Percentiles rank a stretch among this genome's conserved stretches.
Evolutionary conservation across 2,329 filamentous ascomycete genomes (phyloP).

Genomic region (Aspergillus viridinutans): DNA sequence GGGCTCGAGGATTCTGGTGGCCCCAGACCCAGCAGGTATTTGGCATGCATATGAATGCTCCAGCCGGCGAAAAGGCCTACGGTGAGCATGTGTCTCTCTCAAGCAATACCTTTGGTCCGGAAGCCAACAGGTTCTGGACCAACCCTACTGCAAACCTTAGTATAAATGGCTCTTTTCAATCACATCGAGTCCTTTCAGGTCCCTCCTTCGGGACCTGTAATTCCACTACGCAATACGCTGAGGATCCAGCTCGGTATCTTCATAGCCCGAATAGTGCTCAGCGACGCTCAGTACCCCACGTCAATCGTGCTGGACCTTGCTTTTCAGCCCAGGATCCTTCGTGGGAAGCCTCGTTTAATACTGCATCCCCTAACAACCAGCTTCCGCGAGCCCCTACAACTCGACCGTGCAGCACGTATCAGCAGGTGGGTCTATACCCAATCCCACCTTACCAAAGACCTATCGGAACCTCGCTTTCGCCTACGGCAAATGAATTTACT

Average conservation of each 20-base stretch:
- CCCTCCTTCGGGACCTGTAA: constrained; percentile 24
- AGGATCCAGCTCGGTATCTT: constrained; percentile 29
- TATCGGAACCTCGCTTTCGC: constrained; percentile 64
- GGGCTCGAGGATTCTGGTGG: constrained; percentile 32
- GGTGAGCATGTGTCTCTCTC: constrained; percentile 20
- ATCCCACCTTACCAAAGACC: constrained; percentile 49
- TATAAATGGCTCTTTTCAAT: constrained; percentile 20
- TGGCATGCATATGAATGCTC: constrained; percentile 22
- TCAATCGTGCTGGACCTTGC: constrained; percentile 28
- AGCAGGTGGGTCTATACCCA: constrained; percentile 34
- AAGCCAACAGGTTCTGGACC: constrained; percentile 30
- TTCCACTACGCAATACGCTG: constrained; percentile 26
- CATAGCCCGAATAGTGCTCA: constrained; percentile 20
- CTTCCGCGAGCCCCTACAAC: constrained; percentile 25
- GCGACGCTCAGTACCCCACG: constrained; percentile 30
- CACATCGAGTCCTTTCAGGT: constrained; percentile 35
- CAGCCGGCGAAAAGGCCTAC: constrained; percentile 25
- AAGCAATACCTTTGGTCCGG: constrained; percentile 20
- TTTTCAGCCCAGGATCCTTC: constrained; percentile 30
- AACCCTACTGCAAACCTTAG: constrained; percentile 17
- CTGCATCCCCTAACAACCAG: constrained; percentile 21
- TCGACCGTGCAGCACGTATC: constrained; percentile 29
- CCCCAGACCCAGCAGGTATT: constrained; percentile 23
- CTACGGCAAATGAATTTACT: constrained; percentile 71
- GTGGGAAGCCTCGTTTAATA: constrained; percentile 31